These are phyloP conservation scores for Naumovozyma dairenensis DNA, from an alignment of 805 yeast genomes.

Conservation along the genomic window DNA sequence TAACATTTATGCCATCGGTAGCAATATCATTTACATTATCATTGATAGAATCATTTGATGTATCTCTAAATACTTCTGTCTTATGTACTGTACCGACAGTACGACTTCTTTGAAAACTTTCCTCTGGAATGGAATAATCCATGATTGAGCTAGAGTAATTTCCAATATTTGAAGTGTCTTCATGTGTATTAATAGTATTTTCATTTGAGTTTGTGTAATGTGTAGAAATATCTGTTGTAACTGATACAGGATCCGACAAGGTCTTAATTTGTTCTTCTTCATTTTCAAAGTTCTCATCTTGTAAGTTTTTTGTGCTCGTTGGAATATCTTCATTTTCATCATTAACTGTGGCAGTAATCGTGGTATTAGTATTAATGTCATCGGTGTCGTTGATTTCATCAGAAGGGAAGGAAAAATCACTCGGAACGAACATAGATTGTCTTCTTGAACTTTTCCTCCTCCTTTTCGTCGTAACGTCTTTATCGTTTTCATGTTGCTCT, in stretches of 20 bases:
- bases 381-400: constrained; percentile 6
- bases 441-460: constrained; percentile 34
- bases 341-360: too few relatives aligned
- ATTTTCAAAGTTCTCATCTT: not conserved
- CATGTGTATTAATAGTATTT: constrained; percentile 4
- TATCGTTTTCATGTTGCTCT: not conserved
- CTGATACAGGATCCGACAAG: not conserved
- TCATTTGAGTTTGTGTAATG: constrained; percentile 2
- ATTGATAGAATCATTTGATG: not conserved
- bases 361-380: too few relatives aligned
- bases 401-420: constrained; percentile 23
- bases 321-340: too few relatives aligned
- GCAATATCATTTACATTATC: not conserved
- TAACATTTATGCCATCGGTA: constrained; percentile 2
- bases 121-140: constrained; percentile 28
- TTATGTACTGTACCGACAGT: constrained; percentile 9
- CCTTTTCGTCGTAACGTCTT: constrained; percentile 15
- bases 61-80: constrained; percentile 19
- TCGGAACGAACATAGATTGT: constrained; percentile 32
- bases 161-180: not conserved
- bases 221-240: not conserved
- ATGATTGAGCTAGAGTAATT: constrained; percentile 24
- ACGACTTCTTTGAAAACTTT: constrained; percentile 6
- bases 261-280: not conserved
- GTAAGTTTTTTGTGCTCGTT: too few relatives aligned